phyloP scores from a whole-genome alignment of 345 rosid genomes.

The Lepidium sativum region DNA sequence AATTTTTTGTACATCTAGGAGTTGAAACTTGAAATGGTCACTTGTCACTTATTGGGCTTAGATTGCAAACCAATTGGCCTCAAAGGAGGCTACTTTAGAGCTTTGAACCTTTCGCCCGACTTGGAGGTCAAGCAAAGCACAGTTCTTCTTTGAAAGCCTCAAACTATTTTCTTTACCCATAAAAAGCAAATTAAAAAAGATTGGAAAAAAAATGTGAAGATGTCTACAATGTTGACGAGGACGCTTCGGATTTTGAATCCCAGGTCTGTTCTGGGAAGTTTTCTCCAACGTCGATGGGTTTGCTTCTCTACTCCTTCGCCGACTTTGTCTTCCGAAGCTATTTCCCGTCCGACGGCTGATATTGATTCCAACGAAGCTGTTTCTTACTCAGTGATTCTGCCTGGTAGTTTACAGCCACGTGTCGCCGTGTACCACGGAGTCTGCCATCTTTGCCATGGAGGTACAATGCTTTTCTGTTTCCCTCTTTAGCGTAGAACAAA shows the following conservation, averaged over 20 bases:
- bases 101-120: slow-evolving; percentile 15
- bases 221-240: slow-evolving; percentile 19
- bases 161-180: not conserved
- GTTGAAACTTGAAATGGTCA: not conserved
- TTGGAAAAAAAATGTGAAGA: not conserved
- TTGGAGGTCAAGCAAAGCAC: slow-evolving; percentile 30
- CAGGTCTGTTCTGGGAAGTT: slow-evolving; percentile 1
- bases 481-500: not conserved
- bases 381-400: slow-evolving; percentile 25
- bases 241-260: slow-evolving; percentile 20
- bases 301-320: slow-evolving; percentile 11
- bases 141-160: not conserved
- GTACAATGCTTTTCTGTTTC: slow-evolving; percentile 24
- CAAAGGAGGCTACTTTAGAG: not conserved
- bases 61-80: not conserved
- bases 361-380: slow-evolving; percentile 29
- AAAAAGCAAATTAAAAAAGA: not conserved
- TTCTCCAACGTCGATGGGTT: slow-evolving; percentile 1
- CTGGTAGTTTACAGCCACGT: slow-evolving; percentile 70
- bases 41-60: not conserved
- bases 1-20: not conserved
- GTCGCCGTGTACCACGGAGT: slow-evolving; percentile 91
- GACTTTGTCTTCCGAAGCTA: too few relatives aligned
- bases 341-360: slow-evolving; percentile 28
- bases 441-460: slow-evolving; percentile 95